Evolutionary conservation across 2,329 filamentous ascomycete genomes (phyloP).

Genomic region (Alternaria tenuissima): DNA sequence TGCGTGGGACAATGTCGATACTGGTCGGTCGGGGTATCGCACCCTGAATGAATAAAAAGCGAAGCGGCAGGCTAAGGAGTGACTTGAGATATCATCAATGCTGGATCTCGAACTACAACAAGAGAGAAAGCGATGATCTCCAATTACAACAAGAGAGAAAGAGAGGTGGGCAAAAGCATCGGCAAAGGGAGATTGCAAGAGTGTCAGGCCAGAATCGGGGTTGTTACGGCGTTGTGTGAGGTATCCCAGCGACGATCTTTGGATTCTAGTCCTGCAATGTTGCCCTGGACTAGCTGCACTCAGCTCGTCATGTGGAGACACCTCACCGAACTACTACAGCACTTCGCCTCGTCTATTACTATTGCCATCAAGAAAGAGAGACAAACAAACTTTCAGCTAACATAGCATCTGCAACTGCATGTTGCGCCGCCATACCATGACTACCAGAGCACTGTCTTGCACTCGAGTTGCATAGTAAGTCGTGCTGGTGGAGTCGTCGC

Average conservation of each 20-base stretch:
- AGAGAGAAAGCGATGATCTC: background rate
- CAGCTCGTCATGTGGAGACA: background rate
- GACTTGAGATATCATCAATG: background rate
- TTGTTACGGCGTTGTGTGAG: slow-evolving; percentile 9
- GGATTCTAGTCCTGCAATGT: slow-evolving; percentile 12
- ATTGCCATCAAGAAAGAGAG: background rate
- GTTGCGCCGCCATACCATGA: background rate
- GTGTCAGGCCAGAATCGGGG: slow-evolving; percentile 12
- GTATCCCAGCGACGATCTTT: slow-evolving; percentile 21
- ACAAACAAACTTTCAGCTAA: background rate
- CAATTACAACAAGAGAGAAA: background rate
- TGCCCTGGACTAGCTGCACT: slow-evolving; percentile 4
- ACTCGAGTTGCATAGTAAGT: too few species aligned
- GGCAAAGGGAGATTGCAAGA: slow-evolving; percentile 13
- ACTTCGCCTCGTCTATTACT: background rate
- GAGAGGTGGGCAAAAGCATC: background rate
- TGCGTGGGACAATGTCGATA: background rate
- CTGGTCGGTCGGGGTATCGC: background rate
- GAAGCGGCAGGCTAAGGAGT: slow-evolving; percentile 18
- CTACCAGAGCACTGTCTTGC: background rate
- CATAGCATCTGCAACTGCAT: background rate
- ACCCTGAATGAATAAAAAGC: slow-evolving; percentile 20
- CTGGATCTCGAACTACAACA: background rate
- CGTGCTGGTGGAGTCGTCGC: slow-evolving; percentile 14
- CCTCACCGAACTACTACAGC: background rate